These are phyloP conservation scores for Zygoascus sp. DNA, from an alignment of 1,139 yeast genomes.

Conservation along the genomic window DNA sequence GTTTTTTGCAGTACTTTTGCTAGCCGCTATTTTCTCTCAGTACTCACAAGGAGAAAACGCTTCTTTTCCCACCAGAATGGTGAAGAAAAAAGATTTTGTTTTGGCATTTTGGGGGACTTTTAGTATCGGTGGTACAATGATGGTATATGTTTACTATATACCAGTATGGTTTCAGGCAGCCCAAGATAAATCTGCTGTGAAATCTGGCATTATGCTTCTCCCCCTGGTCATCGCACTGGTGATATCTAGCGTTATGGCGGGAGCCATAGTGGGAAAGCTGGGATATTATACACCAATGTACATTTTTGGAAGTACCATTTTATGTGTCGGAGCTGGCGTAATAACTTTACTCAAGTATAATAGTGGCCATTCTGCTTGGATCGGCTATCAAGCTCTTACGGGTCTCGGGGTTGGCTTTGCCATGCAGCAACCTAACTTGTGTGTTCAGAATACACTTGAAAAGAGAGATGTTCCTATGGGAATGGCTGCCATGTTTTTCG, in stretches of 20 bases:
- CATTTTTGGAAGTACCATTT: not conserved
- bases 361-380: conserved; percentile 39
- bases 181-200: conserved; percentile 44
- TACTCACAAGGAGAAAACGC: conserved; percentile 44
- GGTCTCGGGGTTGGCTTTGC: conserved; percentile 34
- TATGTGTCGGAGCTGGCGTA: conserved; percentile 42
- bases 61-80: conserved; percentile 42
- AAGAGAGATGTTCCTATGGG: not conserved
- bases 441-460: not conserved
- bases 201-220: conserved; percentile 52
- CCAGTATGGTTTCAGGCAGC: conserved; percentile 54
- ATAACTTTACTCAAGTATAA: conserved; percentile 40
- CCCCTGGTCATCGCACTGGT: conserved; percentile 51
- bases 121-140: conserved; percentile 43
- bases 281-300: conserved; percentile 29
- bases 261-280: conserved; percentile 42
- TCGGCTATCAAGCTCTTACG: conserved; percentile 49
- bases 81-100: conserved; percentile 36
- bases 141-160: conserved; percentile 40
- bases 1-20: conserved; percentile 45
- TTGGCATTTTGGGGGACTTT: conserved; percentile 40
- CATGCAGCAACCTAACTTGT: not conserved
- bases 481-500: not conserved
- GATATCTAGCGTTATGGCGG: conserved; percentile 43
- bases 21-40: conserved; percentile 47